Evolutionary conservation across 768 basidiomycete genomes (phyloP).

Genomic region (Psilocybe azurescens): DNA sequence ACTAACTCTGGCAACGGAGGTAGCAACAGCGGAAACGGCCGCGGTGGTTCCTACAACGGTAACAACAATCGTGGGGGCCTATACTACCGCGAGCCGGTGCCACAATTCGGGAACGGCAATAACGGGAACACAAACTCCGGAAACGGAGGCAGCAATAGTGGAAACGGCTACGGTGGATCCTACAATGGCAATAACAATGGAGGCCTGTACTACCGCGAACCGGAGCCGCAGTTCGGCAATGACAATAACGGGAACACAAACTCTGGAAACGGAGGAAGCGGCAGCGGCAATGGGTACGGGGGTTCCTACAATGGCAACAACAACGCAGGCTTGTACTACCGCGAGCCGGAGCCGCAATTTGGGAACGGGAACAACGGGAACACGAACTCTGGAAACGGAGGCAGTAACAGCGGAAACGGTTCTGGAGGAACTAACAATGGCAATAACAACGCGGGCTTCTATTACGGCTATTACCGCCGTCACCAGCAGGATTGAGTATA

Average conservation of each 20-base stretch:
- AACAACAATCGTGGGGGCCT: neutral
- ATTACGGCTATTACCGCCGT: too few species aligned
- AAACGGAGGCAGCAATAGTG: neutral
- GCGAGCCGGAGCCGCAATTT: too few species aligned
- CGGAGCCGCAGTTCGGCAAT: neutral
- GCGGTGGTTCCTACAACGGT: too few species aligned
- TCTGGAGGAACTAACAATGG: neutral
- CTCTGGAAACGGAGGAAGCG: neutral
- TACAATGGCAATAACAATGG: neutral
- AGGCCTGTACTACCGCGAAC: too few species aligned
- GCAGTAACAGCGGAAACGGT: too few species aligned
- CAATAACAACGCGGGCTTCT: neutral
- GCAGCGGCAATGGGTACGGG: neutral
- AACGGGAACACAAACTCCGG: neutral
- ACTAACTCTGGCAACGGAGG: too few species aligned
- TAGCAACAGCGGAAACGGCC: too few species aligned
- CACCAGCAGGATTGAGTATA: too few species aligned
- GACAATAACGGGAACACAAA: neutral
- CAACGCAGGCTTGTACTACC: too few species aligned
- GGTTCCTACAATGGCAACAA: too few species aligned
- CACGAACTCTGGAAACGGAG: too few species aligned
- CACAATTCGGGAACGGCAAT: neutral
- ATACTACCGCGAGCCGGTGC: neutral
- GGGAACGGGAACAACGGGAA: too few species aligned
- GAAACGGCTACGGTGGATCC: neutral